Base-by-base conservation (phyloP, 208 protist species). In the Leishmania aethiopica region DNA sequence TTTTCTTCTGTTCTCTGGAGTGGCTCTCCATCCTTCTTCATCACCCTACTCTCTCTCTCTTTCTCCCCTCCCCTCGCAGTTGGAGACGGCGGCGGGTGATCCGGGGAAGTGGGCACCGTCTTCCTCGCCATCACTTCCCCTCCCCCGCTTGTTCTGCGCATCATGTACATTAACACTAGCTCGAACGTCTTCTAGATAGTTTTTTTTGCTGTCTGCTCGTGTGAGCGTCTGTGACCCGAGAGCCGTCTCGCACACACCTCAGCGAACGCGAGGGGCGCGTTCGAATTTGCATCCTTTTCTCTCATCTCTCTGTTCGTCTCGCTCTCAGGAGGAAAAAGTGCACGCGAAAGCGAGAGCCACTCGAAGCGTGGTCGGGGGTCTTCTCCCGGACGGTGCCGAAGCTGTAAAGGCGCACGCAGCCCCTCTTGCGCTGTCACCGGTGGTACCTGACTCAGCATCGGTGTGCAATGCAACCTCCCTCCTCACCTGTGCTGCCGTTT, bases 131-230 rank as follows among this genome's bases (percentile, higher is more conserved):
- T 37, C n/a, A 67, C n/a, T 7, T 17, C 60, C n/a, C 32, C 32
- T n/a, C 60, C 60, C 10, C n/a, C n/a, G 11, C n/a, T 37, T 67
- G n/a, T 37, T 67, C 60, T 22, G 60, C 13, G 60, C 60, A 19
- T 19, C n/a, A 67, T 67, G 60, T 67, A 67, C 60, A 67, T 32
- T 13, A 67, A 40, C 60, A 37, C 32, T 32, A n/a, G 13, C 3
- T 37, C 60, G 51, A 55, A 55, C 51, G 51, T 57, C 53, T 25
- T 57, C 4, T 62, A 25, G 4, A 22, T 76, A 76, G 25, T 42
- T 7, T 59, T n/a, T 51, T 64, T 78, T 35, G 70, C 15, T 80
- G 42, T 17, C 25, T 64, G 59, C 79, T n/a, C 42, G 22, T 73
- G 57, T 57, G 32, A 47, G 60, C 74, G 22, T 69, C 35, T 47